These are phyloP conservation scores for Sorghum bicolor DNA, from an alignment of 176 grass and related monocot species.

Conservation along the genomic window DNA sequence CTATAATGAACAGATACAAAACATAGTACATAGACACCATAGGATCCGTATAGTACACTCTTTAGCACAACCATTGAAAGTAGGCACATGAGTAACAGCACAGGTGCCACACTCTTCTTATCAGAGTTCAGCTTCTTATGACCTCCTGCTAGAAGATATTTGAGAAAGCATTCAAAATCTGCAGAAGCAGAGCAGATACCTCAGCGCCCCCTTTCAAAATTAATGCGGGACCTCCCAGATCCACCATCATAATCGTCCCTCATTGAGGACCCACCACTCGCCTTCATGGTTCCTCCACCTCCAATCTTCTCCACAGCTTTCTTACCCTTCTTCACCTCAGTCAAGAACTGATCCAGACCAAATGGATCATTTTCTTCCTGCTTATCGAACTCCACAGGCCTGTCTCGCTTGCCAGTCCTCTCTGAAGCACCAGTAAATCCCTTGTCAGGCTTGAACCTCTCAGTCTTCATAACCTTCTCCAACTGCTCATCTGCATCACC, in stretches of 20 bases:
- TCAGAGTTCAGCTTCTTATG: conserved; percentile 7
- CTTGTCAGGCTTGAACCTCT: conserved; percentile 91
- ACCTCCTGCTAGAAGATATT: background rate
- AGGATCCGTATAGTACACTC: conserved; percentile 23
- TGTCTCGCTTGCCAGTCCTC: conserved; percentile 76
- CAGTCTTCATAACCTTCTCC: conserved; percentile 88
- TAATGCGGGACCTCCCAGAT: conserved; percentile 85
- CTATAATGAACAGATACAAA: conserved; percentile 17
- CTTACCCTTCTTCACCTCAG: conserved; percentile 95
- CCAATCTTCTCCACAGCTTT: conserved; percentile 96
- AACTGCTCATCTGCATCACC: conserved; percentile 74
- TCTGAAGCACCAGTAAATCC: conserved; percentile 72
- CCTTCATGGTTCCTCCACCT: conserved; percentile 86
- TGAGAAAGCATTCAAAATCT: background rate
- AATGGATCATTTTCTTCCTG: conserved; percentile 92
- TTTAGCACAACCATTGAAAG: background rate
- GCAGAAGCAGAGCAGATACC: conserved; percentile 15
- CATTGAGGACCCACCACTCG: conserved; percentile 81
- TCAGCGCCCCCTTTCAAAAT: conserved; percentile 78
- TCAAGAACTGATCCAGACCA: conserved; percentile 94
- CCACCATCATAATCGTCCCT: conserved; percentile 90
- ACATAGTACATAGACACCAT: background rate
- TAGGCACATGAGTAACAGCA: background rate
- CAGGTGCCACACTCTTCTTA: background rate
- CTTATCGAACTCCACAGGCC: conserved; percentile 89